Evolutionary conservation across 108 stramenopile genomes (phyloP).

Genomic region (Cyclotella choctawhatcheeana): DNA sequence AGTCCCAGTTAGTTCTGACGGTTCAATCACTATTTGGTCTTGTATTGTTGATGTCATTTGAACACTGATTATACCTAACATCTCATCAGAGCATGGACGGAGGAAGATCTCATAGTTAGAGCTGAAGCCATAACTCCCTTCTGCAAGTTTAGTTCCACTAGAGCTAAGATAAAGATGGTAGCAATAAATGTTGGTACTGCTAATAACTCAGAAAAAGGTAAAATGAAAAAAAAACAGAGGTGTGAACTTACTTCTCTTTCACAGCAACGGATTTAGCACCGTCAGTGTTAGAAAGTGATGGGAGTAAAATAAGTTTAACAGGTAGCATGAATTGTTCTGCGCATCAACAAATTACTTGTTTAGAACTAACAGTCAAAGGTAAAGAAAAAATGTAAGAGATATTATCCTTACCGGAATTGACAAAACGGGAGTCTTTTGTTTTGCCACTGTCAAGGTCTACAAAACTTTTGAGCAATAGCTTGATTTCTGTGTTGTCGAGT

Average conservation of each 20-base stretch:
- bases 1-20: neutral
- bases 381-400: too few species aligned
- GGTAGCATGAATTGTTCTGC: too few species aligned
- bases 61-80: neutral
- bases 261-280: too few species aligned
- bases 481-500: slow-evolving; percentile 38
- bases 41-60: neutral
- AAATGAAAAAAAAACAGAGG: neutral
- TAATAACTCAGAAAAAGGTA: neutral
- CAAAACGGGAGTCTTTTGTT: too few species aligned
- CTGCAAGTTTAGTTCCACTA: slow-evolving; percentile 28
- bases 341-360: too few species aligned
- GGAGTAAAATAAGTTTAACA: too few species aligned
- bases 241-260: neutral
- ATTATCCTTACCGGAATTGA: too few species aligned
- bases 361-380: too few species aligned
- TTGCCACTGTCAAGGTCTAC: slow-evolving; percentile 22
- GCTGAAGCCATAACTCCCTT: slow-evolving; percentile 39
- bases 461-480: slow-evolving; percentile 23
- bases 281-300: too few species aligned
- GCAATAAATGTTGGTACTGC: too few species aligned
- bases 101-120: slow-evolving; percentile 44
- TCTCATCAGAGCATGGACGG: slow-evolving; percentile 34
- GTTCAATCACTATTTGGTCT: neutral
- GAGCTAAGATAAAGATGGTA: too few species aligned